These are phyloP conservation scores for Naematelia encephala DNA, from an alignment of 768 basidiomycete species.

Conservation along the genomic window DNA sequence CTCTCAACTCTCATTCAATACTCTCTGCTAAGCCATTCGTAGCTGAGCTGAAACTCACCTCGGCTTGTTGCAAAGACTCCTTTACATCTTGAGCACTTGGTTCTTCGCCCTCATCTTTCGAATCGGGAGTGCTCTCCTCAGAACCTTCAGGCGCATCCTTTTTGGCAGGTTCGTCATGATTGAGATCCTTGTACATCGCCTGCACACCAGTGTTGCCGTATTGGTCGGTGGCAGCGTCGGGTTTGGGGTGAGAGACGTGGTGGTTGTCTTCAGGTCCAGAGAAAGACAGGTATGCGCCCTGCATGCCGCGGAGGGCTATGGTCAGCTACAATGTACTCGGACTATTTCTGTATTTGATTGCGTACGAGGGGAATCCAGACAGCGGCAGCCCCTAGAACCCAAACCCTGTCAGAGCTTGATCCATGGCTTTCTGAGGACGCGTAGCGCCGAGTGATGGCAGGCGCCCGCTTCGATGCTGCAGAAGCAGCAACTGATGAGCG, in stretches of 20 bases:
- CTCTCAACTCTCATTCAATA: not conserved
- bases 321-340: too few species aligned
- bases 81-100: not conserved
- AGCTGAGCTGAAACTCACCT: not conserved
- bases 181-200: too few species aligned
- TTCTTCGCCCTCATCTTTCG: not conserved
- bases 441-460: not conserved
- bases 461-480: not conserved
- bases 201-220: not conserved
- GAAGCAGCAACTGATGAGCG: not conserved
- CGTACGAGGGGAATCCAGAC: not conserved
- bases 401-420: not conserved
- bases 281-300: not conserved
- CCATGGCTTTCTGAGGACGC: not conserved
- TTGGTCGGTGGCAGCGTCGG: not conserved
- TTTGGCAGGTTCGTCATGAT: too few species aligned
- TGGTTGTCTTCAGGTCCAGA: not conserved
- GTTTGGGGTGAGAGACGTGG: not conserved
- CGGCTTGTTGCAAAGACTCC: not conserved
- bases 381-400: not conserved
- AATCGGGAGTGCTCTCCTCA: too few species aligned
- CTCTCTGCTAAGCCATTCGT: too few species aligned
- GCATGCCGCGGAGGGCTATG: not conserved
- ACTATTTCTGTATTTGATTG: too few species aligned
- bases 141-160: too few species aligned